Evolutionary conservation across 768 basidiomycete genomes (phyloP).

Genomic region (Russula olivacea): DNA sequence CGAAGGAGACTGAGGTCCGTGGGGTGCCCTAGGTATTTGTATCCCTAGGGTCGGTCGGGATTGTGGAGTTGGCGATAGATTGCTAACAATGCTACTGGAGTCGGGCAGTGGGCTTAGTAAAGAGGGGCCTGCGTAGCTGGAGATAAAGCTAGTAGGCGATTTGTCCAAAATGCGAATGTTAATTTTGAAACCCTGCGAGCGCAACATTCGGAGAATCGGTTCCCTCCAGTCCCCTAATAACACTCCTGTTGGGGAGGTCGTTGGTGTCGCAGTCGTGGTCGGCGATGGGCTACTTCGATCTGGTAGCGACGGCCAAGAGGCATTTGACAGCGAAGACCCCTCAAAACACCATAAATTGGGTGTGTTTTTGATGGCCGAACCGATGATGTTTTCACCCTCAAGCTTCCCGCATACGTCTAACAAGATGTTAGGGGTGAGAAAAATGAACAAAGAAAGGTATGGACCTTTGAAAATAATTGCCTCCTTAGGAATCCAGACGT

Average conservation of each 20-base stretch:
- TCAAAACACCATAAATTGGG: neutral
- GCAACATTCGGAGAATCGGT: neutral
- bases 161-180: neutral
- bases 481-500: neutral
- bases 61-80: too few species aligned
- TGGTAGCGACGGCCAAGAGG: neutral
- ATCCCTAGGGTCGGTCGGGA: too few species aligned
- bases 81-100: too few species aligned
- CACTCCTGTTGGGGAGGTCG: neutral
- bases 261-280: neutral
- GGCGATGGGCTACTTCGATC: neutral
- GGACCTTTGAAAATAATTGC: conserved; percentile 18
- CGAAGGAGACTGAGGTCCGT: neutral
- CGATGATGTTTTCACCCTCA: neutral
- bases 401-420: conserved; percentile 7
- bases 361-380: neutral
- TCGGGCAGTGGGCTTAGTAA: neutral
- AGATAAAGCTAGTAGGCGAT: neutral
- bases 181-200: neutral
- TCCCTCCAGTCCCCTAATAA: neutral
- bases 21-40: neutral
- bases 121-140: neutral
- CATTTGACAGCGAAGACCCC: neutral
- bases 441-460: neutral
- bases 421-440: neutral